Base-by-base conservation (phyloP, 2,329 filamentous ascomycete species). In the Fusarium nurragi region DNA sequence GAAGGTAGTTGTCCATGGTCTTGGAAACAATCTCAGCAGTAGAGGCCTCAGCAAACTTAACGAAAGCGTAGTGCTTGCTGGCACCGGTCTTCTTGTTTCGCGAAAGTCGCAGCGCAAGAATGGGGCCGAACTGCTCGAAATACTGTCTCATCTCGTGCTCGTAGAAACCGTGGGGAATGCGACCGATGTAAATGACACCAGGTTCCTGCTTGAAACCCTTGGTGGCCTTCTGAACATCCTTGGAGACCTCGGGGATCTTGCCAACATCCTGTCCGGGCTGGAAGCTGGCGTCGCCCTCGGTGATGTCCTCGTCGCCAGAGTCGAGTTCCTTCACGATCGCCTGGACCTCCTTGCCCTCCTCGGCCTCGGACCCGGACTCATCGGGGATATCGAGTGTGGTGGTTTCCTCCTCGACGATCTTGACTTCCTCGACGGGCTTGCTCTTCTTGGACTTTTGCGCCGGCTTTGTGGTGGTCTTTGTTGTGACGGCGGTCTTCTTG, bases 1-100 rank as follows among this genome's bases (percentile, higher is more conserved):
- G 85, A 36, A 98, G 87, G 79, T 99, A 99, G 80, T 94, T 96
- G 83, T 97, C 88, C 95, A 99, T 99, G 21, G 95, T 97, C 80
- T 93, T 92, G 46, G 92, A 90, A 26, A 97, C 94, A 70, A 98
- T 93, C 72, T 92, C 90, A 36, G 95, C 94, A n/a, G 85, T 86
- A 66, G 78, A 80, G 45, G 93, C 91, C 55, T 93, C 89, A 30
- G 84, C 81, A 74, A 99, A 99, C 79, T 99, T 93, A 73, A 99
- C 86, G 77, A 97, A 99, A 28, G 93, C 95, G 74, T 91, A 97
- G 82, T 98, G 95, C 82, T 95, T 97, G 76, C 91, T 93, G 57
- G 88, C 88, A 54, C 95, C 95, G 2, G 94, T 98, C 77, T 90
- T 90, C 79, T 91, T 93, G 84, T 97, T 98, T 72, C 95, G 90